phyloP scores from a whole-genome alignment of 176 grass and related monocot species.

The Ampelocalamus luodianensis region DNA sequence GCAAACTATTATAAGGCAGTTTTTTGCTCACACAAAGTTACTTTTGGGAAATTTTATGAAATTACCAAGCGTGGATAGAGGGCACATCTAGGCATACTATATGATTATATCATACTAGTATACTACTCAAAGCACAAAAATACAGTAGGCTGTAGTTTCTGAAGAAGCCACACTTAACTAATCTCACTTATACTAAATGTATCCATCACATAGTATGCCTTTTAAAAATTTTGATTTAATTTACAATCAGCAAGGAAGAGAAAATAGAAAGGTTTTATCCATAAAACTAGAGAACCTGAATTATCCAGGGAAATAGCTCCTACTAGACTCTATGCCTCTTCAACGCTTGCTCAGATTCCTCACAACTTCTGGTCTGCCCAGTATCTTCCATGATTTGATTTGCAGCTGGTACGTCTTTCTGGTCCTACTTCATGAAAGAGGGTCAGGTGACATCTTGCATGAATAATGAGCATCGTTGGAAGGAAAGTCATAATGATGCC shows the following conservation, averaged over 20 bases:
- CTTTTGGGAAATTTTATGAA: no score
- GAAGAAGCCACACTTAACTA: background rate
- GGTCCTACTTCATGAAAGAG: slow-evolving; percentile 38
- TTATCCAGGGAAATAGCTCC: background rate
- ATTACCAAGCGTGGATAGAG: no score
- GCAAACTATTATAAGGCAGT: no score
- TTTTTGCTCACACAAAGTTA: no score
- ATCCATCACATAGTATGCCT: background rate
- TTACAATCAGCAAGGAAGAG: slow-evolving; percentile 3
- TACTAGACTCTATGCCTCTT: slow-evolving; percentile 47
- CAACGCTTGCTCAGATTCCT: slow-evolving; percentile 39
- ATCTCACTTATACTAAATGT: background rate
- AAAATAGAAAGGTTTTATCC: background rate
- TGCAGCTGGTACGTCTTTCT: slow-evolving; percentile 4
- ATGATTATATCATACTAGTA: background rate
- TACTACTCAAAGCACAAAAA: background rate
- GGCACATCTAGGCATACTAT: no score
- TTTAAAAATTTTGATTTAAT: background rate
- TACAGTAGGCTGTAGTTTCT: background rate
- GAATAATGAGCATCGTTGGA: background rate
- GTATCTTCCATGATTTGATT: slow-evolving; percentile 42
- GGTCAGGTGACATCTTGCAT: background rate
- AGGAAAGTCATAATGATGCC: no score
- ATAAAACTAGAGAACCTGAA: background rate
- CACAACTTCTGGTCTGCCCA: background rate